Conservation (phyloP, 306 rosid species). For the Trichosanthes cucumerina region DNA sequence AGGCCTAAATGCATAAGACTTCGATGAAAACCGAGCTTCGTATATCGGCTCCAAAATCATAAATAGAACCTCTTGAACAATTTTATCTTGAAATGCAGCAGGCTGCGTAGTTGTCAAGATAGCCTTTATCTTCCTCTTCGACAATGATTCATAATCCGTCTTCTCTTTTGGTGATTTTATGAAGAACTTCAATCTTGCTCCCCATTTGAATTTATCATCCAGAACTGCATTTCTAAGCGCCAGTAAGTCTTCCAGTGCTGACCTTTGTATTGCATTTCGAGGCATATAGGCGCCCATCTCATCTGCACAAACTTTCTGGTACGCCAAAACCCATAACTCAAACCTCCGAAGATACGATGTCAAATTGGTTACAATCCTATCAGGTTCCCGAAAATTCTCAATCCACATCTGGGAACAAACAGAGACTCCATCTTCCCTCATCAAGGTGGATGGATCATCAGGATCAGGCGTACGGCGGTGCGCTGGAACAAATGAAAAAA, state of each 20-base stretch:
- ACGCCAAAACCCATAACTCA: conserved; percentile 83
- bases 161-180: conserved; percentile 62
- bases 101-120: conserved; percentile 71
- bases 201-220: conserved; percentile 75
- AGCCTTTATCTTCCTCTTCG: conserved; percentile 63
- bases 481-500: conserved; percentile 25
- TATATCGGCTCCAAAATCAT: conserved; percentile 80
- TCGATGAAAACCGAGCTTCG: conserved; percentile 61
- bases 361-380: conserved; percentile 42
- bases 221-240: conserved; percentile 79
- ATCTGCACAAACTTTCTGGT: conserved; percentile 75
- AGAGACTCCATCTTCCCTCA: conserved; percentile 69
- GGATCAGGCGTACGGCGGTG: conserved; percentile 44
- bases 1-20: conserved; percentile 63
- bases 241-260: conserved; percentile 60
- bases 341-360: conserved; percentile 57
- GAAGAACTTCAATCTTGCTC: conserved; percentile 57
- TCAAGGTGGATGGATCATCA: conserved; percentile 46
- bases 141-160: conserved; percentile 58
- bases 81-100: conserved; percentile 71
- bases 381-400: conserved; percentile 67
- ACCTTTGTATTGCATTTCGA: conserved; percentile 37
- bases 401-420: conserved; percentile 70
- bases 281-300: conserved; percentile 78
- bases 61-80: conserved; percentile 74